Base-by-base conservation (phyloP, 2,329 filamentous ascomycete genomes). In the Diaporthe sp. region DNA sequence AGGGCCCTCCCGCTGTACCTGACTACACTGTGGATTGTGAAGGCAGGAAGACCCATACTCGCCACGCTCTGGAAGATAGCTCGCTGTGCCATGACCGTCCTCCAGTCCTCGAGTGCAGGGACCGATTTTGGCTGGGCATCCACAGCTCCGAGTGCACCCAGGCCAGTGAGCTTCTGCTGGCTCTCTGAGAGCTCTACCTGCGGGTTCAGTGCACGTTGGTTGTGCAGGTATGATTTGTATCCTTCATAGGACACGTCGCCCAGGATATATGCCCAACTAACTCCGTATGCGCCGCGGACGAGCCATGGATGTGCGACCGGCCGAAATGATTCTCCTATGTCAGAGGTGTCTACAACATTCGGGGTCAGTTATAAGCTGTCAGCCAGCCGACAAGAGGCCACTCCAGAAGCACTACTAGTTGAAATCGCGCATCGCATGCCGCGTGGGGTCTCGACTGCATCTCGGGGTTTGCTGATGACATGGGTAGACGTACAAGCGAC, bases 281-380 rank as follows among this genome's bases (percentile, higher is more conserved):
- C 87, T 65, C 91, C 96, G 81, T 99, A 99, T 8, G 97, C 97
- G 63, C 91, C 87, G 74, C 93, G 91, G 15, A 99, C 93, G 4
- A 97, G 85, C 79, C 89, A 92, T 0, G 95, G 96, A 81, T 98
- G 96, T 5, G 96, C 96, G 51, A 99, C 90, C 0, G 97, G 97
- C 2, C 97, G 92, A 85, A 99, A 99, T 0, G 94, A 97, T 84
- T 99, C 97, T 82, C 97, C 97, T 77, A 99, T 96, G 80, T 98
- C 96, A 27, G 93, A 96, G 0, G 97, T 98, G 83, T 68, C 63
- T 68, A 15, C 10, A 27, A 7, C 1, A 13, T 39, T 10, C 4
- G 4, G 10, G 5, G 9, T 68, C 30, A 68, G 47, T 50, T 17
- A 53, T 39, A 6, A 53, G 2, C 10, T 53, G 32, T 15, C 9